A percentile compares a stretch with the other conserved stretches of the same genome.
Evolutionary conservation across 2,329 filamentous ascomycete species (phyloP).

Genomic region (Claviceps africana): DNA sequence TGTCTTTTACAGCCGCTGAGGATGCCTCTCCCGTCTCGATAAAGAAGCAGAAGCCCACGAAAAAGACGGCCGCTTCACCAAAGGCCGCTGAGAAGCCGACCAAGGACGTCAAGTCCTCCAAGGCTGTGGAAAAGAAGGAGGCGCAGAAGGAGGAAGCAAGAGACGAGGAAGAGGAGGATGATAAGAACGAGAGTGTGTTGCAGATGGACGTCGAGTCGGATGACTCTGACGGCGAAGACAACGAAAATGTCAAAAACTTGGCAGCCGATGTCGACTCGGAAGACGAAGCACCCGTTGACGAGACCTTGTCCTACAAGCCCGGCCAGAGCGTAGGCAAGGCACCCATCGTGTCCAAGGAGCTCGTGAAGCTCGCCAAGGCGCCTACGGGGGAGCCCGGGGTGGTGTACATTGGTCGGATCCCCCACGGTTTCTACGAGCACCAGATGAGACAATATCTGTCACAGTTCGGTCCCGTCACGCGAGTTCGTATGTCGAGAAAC

Average conservation of each 20-base stretch:
- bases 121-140: slow-evolving; percentile 21
- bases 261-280: slow-evolving; percentile 31
- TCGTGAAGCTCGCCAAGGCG: slow-evolving; percentile 27
- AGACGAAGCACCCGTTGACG: slow-evolving; percentile 26
- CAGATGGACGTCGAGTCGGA: slow-evolving; percentile 17
- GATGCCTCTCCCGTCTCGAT: slow-evolving; percentile 20
- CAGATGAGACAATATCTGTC: slow-evolving; percentile 89
- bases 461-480: slow-evolving; percentile 76
- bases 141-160: slow-evolving; percentile 9
- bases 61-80: neutral
- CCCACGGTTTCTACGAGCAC: slow-evolving; percentile 90
- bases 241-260: slow-evolving; percentile 28
- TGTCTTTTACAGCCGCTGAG: slow-evolving; percentile 10
- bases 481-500: slow-evolving; percentile 75
- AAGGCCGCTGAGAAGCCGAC: slow-evolving; percentile 4
- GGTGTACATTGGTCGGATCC: slow-evolving; percentile 80
- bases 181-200: slow-evolving; percentile 18
- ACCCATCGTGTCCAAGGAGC: slow-evolving; percentile 32
- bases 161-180: slow-evolving; percentile 5
- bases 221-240: slow-evolving; percentile 25
- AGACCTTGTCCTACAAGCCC: slow-evolving; percentile 26
- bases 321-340: slow-evolving; percentile 38
- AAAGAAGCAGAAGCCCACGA: slow-evolving; percentile 19
- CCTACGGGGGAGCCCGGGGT: slow-evolving; percentile 52
- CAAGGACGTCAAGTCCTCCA: slow-evolving; percentile 12